Conservation (phyloP, 495 filamentous ascomycete genomes). For the Annulohypoxylon bovei region DNA sequence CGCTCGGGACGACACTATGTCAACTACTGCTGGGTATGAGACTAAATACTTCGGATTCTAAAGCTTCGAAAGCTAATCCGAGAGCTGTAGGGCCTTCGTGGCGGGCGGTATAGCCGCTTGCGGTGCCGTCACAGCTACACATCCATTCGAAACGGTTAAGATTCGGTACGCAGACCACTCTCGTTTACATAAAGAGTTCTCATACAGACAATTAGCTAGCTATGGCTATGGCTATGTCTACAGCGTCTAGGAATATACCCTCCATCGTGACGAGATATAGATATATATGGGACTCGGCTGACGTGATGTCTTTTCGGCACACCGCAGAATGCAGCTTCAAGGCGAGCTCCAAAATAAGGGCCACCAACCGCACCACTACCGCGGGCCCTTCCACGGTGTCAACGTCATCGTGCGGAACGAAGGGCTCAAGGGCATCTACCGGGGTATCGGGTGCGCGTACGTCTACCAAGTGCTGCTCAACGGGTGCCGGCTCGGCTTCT, state of each 20-base stretch:
- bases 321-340: constrained; percentile 86
- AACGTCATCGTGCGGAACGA: constrained; percentile 92
- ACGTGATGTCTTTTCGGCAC: constrained; percentile 22
- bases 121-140: constrained; percentile 96
- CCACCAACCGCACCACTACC: constrained; percentile 85
- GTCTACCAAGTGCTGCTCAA: constrained; percentile 97
- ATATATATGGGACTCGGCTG: constrained; percentile 16
- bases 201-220: background rate
- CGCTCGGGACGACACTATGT: constrained; percentile 48
- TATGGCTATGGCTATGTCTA: background rate
- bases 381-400: constrained; percentile 91
- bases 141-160: constrained; percentile 99
- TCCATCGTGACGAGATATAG: background rate
- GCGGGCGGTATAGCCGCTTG: constrained; percentile 96
- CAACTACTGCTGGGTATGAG: constrained; percentile 59
- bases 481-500: constrained; percentile 95
- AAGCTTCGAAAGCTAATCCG: constrained; percentile 22
- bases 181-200: constrained; percentile 1
- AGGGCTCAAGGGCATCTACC: constrained; percentile 83
- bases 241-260: background rate
- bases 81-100: constrained; percentile 72
- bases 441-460: constrained; percentile 92
- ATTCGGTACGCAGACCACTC: constrained; percentile 72
- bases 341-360: constrained; percentile 91
- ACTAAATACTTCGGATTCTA: background rate